These are phyloP conservation scores for Carpinus viminea DNA, from an alignment of 306 rosid genomes.

Conservation along the genomic window DNA sequence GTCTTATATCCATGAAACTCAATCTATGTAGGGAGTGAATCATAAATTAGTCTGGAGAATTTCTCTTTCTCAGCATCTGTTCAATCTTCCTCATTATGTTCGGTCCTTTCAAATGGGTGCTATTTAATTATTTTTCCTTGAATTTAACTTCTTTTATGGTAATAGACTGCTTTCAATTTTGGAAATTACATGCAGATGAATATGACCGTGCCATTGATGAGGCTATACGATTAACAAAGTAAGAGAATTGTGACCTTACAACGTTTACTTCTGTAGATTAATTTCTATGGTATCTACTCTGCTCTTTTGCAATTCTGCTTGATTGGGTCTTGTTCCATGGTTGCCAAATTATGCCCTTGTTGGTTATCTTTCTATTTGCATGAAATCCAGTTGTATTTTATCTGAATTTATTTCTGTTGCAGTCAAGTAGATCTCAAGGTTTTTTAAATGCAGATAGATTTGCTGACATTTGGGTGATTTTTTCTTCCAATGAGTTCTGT, in stretches of 20 bases:
- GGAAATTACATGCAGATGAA: constrained; percentile 57
- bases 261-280: background rate
- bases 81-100: background rate
- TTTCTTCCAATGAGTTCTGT: background rate
- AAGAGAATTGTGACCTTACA: constrained; percentile 26
- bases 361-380: background rate
- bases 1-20: background rate
- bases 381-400: background rate
- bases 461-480: background rate
- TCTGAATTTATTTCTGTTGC: background rate
- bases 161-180: constrained; percentile 21
- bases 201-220: constrained; percentile 71
- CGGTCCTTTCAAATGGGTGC: background rate
- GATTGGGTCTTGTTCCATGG: background rate
- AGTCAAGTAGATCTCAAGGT: background rate
- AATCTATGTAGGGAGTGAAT: background rate
- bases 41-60: background rate
- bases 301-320: background rate
- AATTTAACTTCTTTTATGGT: constrained; percentile 4
- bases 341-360: background rate
- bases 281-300: constrained; percentile 6
- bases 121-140: background rate
- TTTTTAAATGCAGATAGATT: background rate
- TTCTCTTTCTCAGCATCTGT: background rate
- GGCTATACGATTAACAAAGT: constrained; percentile 68